These are phyloP conservation scores for Dictyophora rubrovolvata DNA, from an alignment of 768 basidiomycete genomes.

Conservation along the genomic window DNA sequence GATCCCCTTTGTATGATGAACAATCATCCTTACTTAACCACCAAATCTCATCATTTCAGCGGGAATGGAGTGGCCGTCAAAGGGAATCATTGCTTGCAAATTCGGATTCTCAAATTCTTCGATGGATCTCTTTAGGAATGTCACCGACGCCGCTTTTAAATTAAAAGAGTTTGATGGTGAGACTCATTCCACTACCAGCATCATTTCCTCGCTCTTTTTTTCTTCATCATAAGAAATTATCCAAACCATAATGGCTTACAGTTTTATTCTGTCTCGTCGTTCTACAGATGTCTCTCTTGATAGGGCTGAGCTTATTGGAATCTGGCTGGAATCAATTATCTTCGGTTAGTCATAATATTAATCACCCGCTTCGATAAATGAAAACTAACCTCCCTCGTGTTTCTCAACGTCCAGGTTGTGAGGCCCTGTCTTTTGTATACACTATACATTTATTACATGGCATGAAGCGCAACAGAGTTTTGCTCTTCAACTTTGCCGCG, in stretches of 20 bases:
- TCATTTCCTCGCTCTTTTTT: neutral
- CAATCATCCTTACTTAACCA: neutral
- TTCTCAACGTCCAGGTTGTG: neutral
- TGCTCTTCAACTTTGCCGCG: neutral
- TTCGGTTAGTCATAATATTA: neutral
- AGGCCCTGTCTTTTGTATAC: constrained; percentile 6
- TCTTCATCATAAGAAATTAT: neutral
- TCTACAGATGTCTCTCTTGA: constrained; percentile 2
- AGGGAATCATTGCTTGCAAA: too few species aligned
- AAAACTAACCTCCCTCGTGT: neutral
- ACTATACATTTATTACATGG: constrained; percentile 7
- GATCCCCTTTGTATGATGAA: neutral
- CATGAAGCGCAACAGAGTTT: neutral
- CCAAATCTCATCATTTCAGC: too few species aligned
- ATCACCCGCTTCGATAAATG: neutral
- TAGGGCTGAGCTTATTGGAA: constrained; percentile 2
- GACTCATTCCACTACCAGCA: neutral
- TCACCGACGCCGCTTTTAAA: too few species aligned
- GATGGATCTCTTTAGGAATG: too few species aligned
- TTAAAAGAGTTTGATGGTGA: too few species aligned
- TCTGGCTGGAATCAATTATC: neutral
- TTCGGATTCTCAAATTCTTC: too few species aligned
- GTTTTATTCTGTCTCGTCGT: neutral
- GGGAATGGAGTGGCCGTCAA: too few species aligned
- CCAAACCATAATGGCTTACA: too few species aligned